Conservation (phyloP, 2,329 filamentous ascomycete species). For the Fusarium mexicanum region DNA sequence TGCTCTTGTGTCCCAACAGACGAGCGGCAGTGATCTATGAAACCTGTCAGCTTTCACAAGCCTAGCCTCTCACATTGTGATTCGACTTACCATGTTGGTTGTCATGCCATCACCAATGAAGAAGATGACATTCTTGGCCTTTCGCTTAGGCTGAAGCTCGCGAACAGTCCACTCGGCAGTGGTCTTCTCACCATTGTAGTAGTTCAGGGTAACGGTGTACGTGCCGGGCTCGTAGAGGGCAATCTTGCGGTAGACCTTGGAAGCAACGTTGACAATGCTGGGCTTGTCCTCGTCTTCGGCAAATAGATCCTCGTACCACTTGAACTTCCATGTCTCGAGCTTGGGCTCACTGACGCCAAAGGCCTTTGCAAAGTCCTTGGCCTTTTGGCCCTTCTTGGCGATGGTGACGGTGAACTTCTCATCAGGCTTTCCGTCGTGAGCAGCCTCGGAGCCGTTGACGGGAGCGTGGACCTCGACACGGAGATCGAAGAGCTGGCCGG, state of each 20-base stretch:
- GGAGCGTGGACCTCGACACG: constrained; percentile 85
- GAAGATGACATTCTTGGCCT: constrained; percentile 85
- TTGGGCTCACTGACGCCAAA: constrained; percentile 76
- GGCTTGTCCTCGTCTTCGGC: constrained; percentile 75
- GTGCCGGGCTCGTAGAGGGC: constrained; percentile 81
- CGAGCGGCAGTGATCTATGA: constrained; percentile 76
- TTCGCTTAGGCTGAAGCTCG: constrained; percentile 73
- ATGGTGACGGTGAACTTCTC: constrained; percentile 80
- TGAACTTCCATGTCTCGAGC: constrained; percentile 83
- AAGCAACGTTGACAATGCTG: constrained; percentile 80
- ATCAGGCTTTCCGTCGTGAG: constrained; percentile 73
- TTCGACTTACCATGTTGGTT: constrained; percentile 69
- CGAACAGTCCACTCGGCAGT: constrained; percentile 81
- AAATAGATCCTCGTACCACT: constrained; percentile 87
- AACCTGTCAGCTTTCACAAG: constrained; percentile 11
- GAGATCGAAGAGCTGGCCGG: constrained; percentile 86
- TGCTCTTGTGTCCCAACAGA: constrained; percentile 80
- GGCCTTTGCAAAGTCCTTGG: constrained; percentile 68
- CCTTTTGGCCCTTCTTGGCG: constrained; percentile 66
- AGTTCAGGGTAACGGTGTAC: constrained; percentile 79
- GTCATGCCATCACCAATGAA: constrained; percentile 83
- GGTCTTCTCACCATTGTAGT: constrained; percentile 78
- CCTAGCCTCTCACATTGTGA: background rate
- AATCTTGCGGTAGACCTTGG: constrained; percentile 80
- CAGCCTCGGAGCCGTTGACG: constrained; percentile 83